Percentiles rank a stretch among this genome's conserved stretches.
These are phyloP conservation scores for Pseudohyphozyma bogoriensis DNA, from an alignment of 768 basidiomycete genomes.

Conservation along the genomic window DNA sequence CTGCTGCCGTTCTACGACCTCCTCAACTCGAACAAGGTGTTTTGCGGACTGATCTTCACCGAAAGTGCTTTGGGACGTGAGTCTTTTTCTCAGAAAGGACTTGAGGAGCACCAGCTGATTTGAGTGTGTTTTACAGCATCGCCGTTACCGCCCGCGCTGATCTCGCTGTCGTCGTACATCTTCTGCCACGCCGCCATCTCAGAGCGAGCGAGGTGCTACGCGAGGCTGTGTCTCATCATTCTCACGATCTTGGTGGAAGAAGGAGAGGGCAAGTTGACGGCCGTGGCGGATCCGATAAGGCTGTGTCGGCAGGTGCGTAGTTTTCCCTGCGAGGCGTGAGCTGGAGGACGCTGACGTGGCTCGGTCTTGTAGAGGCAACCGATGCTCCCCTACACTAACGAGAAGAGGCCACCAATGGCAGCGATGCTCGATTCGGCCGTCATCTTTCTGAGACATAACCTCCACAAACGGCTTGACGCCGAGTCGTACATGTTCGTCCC, in stretches of 20 bases:
- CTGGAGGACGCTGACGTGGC: not conserved
- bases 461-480: constrained; percentile 19
- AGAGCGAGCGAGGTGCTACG: constrained; percentile 7
- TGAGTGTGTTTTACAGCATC: not conserved
- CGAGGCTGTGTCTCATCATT: constrained; percentile 13
- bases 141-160: constrained; percentile 9
- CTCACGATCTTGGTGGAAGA: constrained; percentile 26
- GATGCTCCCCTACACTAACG: not conserved
- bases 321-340: not conserved
- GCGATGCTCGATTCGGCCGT: constrained; percentile 23
- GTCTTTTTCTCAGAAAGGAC: not conserved
- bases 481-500: constrained; percentile 20
- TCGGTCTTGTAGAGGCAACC: constrained; percentile 2
- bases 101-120: not conserved
- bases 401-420: not conserved
- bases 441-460: constrained; percentile 21
- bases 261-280: constrained; percentile 11
- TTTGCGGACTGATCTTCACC: constrained; percentile 12
- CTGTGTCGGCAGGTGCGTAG: constrained; percentile 18
- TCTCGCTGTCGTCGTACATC: constrained; percentile 29
- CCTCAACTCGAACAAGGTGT: constrained; percentile 29
- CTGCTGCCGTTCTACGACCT: constrained; percentile 30
- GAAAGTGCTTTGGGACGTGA: not conserved
- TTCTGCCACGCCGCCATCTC: constrained; percentile 20
- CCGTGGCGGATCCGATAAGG: not conserved